Evolutionary conservation across 768 basidiomycete species (phyloP), one percentile per base, ranked within the genome.

Genomic region (Amylocystis lapponica): DNA sequence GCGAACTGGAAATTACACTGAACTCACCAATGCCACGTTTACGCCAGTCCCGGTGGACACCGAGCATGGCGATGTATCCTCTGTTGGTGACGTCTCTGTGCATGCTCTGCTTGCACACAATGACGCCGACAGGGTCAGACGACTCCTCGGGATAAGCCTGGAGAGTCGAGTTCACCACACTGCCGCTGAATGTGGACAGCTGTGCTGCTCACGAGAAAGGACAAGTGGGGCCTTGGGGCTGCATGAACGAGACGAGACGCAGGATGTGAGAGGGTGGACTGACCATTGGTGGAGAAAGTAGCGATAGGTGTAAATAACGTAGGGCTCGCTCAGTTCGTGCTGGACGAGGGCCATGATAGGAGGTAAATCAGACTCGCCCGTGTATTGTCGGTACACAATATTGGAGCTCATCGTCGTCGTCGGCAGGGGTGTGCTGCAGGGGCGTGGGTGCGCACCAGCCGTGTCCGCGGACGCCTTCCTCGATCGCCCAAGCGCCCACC

Each of bases 51-150:
- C 81, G 83, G 63, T 77, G 75, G 22, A 97, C 92, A 57, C 89
- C 91, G 43, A 98, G 78, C 96, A 98, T 98, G 27, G 94, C 96
- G 46, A 99, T 95, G 61, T 99, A 99, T 12, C 96, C 96, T 59
- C 96, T 67, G 60, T 92, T 89, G 9, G 78, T 69, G 29, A 69
- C 66, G 49, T 83, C 76, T 43, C 72, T 71, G 66, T 98, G 96
- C 61, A 78, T 72, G 54, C 92, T 92, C 66, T 96, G 95, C 72
- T 98, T 99, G 78, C 92, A 96, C 17, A 99, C 86, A 47, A 99
- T 90, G 13, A 90, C 89, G 22, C 91, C 96, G 48, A 98, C 78
- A 14, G 93, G 88, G 21, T 66, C 67, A 9, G 74, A 58, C 5
- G 70, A 59, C 35, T 72, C 66, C 46, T 59, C 66, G 0, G 83